phyloP scores from a whole-genome alignment of 1,284 basidiomycete genomes.

The Pseudozyma hubeiensis region DNA sequence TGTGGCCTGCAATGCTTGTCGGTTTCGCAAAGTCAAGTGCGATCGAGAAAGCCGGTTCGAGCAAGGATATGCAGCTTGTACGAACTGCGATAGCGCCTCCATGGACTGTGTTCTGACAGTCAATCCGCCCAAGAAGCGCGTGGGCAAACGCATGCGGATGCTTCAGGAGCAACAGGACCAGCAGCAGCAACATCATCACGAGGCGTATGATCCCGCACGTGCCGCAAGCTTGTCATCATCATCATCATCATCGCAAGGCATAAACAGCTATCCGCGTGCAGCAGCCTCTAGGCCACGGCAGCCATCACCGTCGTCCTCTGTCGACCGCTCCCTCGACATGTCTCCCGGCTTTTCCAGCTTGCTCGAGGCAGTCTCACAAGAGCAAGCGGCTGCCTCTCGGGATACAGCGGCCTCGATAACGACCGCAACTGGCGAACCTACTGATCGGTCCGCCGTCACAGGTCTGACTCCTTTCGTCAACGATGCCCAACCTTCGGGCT shows the following conservation, averaged over 20 bases:
- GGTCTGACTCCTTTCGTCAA: not conserved
- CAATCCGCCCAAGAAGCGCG: conserved; percentile 42
- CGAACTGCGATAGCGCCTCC: conserved; percentile 20
- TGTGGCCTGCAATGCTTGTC: conserved; percentile 41
- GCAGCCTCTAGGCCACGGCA: not conserved
- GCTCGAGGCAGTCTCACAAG: conserved; percentile 28
- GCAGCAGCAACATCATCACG: not conserved
- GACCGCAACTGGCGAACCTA: not conserved
- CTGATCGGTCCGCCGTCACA: too few species aligned
- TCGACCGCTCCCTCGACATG: conserved; percentile 7
- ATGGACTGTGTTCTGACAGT: conserved; percentile 40
- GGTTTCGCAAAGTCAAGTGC: conserved; percentile 47
- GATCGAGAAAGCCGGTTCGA: conserved; percentile 35
- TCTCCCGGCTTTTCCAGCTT: conserved; percentile 29
- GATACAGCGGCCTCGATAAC: not conserved
- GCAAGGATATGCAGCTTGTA: conserved; percentile 21
- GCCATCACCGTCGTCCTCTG: not conserved
- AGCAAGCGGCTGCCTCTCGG: not conserved
- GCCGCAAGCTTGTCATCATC: not conserved
- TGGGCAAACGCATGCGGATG: conserved; percentile 41
- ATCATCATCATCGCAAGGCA: too few species aligned
- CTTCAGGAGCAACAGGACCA: conserved; percentile 33
- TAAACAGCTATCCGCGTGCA: too few species aligned
- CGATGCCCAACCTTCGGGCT: not conserved
- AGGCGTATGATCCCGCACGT: not conserved